Conservation (phyloP, 441 rosid genomes). For the Biscutella laevigata region DNA sequence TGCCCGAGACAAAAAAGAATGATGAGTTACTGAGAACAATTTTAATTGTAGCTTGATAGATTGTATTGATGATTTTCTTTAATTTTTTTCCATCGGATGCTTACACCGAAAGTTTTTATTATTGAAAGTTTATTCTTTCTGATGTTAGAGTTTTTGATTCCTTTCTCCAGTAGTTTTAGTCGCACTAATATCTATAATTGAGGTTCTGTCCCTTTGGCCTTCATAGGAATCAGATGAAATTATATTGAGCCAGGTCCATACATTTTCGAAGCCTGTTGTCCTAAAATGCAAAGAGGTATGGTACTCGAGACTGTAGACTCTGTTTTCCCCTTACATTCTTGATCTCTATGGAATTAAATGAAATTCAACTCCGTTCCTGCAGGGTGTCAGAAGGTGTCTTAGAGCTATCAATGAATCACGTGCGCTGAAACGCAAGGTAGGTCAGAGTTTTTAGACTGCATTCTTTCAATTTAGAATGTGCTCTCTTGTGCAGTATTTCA, state of each 20-base stretch:
- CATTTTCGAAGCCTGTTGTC: conserved; percentile 57
- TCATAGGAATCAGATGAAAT: conserved; percentile 81
- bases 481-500: conserved; percentile 18
- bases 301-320: conserved; percentile 13
- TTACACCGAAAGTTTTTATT: neutral
- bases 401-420: conserved; percentile 98
- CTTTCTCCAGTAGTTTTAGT: neutral
- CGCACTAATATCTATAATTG: conserved; percentile 1
- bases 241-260: conserved; percentile 49
- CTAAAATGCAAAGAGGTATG: conserved; percentile 86
- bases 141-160: neutral
- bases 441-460: neutral
- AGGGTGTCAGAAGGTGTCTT: conserved; percentile 77
- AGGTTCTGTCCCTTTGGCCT: conserved; percentile 20
- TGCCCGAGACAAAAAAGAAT: neutral
- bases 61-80: conserved; percentile 15
- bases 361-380: conserved; percentile 20
- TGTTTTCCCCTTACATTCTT: neutral
- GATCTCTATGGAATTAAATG: conserved; percentile 1
- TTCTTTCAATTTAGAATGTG: conserved; percentile 6
- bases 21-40: neutral
- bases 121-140: neutral
- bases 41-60: conserved; percentile 6
- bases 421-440: conserved; percentile 94
- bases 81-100: neutral